These are phyloP conservation scores for Boletus rufocinnamomeus DNA, from an alignment of 768 basidiomycete species.

Conservation along the genomic window DNA sequence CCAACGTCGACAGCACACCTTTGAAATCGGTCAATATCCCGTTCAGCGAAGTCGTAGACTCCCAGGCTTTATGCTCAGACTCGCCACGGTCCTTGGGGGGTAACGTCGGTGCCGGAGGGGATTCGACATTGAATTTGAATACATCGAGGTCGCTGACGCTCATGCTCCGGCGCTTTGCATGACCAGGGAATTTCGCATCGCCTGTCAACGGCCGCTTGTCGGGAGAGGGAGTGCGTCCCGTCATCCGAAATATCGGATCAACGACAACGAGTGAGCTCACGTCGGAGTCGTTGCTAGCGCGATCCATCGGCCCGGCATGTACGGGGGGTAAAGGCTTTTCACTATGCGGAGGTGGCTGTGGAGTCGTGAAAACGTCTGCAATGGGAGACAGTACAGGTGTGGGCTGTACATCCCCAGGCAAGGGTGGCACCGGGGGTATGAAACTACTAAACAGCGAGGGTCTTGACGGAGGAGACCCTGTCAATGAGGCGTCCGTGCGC, in stretches of 20 bases:
- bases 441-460: conserved; percentile 40
- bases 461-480: conserved; percentile 27
- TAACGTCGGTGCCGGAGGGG: conserved; percentile 41
- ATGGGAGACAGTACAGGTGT: conserved; percentile 45
- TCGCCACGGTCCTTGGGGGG: conserved; percentile 32
- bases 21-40: conserved; percentile 74
- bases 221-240: conserved; percentile 35
- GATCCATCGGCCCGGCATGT: conserved; percentile 35
- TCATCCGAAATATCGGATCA: conserved; percentile 46
- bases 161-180: conserved; percentile 66
- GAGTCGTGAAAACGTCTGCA: conserved; percentile 51
- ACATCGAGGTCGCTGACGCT: conserved; percentile 69
- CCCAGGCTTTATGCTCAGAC: conserved; percentile 40
- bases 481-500: conserved; percentile 55
- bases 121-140: conserved; percentile 43
- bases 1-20: conserved; percentile 69
- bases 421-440: conserved; percentile 45
- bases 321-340: conserved; percentile 71
- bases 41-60: conserved; percentile 46
- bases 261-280: conserved; percentile 61
- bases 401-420: conserved; percentile 48
- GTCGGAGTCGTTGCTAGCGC: conserved; percentile 46
- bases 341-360: conserved; percentile 36
- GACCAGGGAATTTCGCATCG: conserved; percentile 32
- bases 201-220: conserved; percentile 26